phyloP scores from a whole-genome alignment of 768 basidiomycete species.

The Podaxis mareebaensis region DNA sequence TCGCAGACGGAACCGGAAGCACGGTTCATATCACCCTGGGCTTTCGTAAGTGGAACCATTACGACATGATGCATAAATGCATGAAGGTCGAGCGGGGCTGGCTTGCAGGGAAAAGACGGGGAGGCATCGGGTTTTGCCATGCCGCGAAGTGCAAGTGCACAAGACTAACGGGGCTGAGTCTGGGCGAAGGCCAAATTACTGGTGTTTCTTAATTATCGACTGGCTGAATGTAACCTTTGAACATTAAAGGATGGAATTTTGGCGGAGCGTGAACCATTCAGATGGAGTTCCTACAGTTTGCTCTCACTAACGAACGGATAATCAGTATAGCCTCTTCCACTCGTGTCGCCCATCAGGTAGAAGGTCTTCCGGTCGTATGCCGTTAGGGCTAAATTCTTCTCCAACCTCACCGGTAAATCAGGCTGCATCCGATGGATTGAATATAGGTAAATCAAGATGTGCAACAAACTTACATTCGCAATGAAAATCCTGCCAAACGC shows the following conservation, averaged over 20 bases:
- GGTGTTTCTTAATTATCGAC: too few relatives aligned
- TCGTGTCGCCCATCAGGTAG: neutral
- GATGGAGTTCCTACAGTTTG: neutral
- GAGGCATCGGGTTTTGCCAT: too few relatives aligned
- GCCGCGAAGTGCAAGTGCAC: too few relatives aligned
- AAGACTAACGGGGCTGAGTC: too few relatives aligned
- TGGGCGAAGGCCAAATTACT: too few relatives aligned
- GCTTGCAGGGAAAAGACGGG: too few relatives aligned
- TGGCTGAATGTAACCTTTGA: neutral
- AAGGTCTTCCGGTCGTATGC: neutral
- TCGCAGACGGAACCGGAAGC: too few relatives aligned
- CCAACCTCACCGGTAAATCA: conserved; percentile 16
- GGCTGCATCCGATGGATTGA: conserved; percentile 3
- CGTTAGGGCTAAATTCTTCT: conserved; percentile 6
- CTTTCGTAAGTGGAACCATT: too few relatives aligned
- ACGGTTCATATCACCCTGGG: too few relatives aligned
- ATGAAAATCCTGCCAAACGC: conserved; percentile 32
- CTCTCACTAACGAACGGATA: neutral
- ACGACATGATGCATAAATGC: too few relatives aligned
- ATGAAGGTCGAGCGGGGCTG: too few relatives aligned
- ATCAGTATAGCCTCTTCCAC: conserved; percentile 31
- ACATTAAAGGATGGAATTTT: neutral
- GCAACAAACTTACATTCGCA: conserved; percentile 27
- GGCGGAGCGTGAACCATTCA: neutral
- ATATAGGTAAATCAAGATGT: neutral